A percentile compares a stretch with the other conserved stretches of the same genome.
phyloP scores from a whole-genome alignment of 108 stramenopile species.

The Mediolabrus comicus region DNA sequence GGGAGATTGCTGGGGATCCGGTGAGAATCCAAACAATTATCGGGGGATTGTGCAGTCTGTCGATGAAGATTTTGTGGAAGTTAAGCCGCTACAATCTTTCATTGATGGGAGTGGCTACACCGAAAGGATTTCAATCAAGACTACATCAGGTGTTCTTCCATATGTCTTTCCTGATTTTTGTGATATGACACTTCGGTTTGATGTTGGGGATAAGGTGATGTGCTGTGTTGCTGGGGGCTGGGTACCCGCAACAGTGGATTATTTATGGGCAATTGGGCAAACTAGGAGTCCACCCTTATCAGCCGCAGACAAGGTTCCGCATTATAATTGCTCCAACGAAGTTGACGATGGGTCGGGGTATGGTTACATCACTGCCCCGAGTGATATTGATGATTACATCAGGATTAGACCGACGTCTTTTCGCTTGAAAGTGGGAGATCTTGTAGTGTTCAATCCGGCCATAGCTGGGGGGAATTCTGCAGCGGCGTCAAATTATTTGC shows the following conservation, averaged over 20 bases:
- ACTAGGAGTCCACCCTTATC: background rate
- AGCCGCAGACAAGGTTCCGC: background rate
- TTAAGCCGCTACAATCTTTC: slow-evolving; percentile 5
- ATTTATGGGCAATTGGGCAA: background rate
- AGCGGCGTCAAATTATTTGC: background rate
- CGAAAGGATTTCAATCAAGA: background rate
- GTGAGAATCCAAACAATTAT: slow-evolving; percentile 1
- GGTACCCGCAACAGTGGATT: background rate
- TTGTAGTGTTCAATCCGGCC: background rate
- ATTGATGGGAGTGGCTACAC: slow-evolving; percentile 1
- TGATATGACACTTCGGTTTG: slow-evolving; percentile 9
- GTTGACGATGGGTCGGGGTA: background rate
- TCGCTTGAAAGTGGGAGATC: background rate
- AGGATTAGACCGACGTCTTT: background rate
- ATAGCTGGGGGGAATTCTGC: background rate
- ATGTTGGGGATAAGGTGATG: slow-evolving; percentile 7
- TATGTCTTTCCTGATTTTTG: slow-evolving; percentile 14
- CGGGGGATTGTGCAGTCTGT: slow-evolving; percentile 7
- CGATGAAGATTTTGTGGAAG: background rate
- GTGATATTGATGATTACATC: background rate
- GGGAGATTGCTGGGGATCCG: too few relatives aligned
- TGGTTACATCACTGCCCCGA: background rate
- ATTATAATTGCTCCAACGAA: background rate
- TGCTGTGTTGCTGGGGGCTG: background rate
- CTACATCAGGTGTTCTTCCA: background rate